Evolutionary conservation across 2,329 filamentous ascomycete species (phyloP), one percentile per base, ranked within the genome.

Genomic region (Stagonosporopsis cucurbitacearum): DNA sequence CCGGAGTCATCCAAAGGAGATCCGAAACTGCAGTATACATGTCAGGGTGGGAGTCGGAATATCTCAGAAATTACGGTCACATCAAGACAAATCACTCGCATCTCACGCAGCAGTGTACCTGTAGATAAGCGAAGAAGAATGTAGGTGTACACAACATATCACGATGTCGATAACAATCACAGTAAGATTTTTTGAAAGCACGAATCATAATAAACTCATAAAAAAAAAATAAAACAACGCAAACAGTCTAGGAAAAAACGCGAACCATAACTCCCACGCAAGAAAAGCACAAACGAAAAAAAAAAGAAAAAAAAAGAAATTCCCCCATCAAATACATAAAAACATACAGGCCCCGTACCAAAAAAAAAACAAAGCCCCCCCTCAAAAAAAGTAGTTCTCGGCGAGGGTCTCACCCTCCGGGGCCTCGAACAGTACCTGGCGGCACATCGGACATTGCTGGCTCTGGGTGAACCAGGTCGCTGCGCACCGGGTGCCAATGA

Each of bases 371-470:
- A 12, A 30, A 30, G 28, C 28, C 15, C 30, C 6, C 30, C 7
- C 30, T 32, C 30, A 32, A 4, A 15, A 36, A 8, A 36, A 36
- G 9, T 20, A 20, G 33, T 20, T 17, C 28, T 11, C 9, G 28
- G 28, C 28, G 4, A 9, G 25, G 25, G 25, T 9, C 25, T 26
- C 25, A 26, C 28, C 13, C 20, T 35, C 23, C 9, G 43, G 43
- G 15, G 1, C 12, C 15, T 37, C 22, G 7, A 2, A 46, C 15
- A 36, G 12, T 3, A 35, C 22, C 11, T 13, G 15, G 6, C 44
- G 28, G 44, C 44, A 47, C 44, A 39, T 37, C 15, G 44, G 44
- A 23, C 44, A 37, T 12, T 26, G 22, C n/a, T 47, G 33, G 33
- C 22, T 28, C 19, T 15, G 25, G 44, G 19, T 15, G 4, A 42